These are phyloP conservation scores for Theileria orientalis DNA, from an alignment of 169 alveolate genomes.

Conservation along the genomic window DNA sequence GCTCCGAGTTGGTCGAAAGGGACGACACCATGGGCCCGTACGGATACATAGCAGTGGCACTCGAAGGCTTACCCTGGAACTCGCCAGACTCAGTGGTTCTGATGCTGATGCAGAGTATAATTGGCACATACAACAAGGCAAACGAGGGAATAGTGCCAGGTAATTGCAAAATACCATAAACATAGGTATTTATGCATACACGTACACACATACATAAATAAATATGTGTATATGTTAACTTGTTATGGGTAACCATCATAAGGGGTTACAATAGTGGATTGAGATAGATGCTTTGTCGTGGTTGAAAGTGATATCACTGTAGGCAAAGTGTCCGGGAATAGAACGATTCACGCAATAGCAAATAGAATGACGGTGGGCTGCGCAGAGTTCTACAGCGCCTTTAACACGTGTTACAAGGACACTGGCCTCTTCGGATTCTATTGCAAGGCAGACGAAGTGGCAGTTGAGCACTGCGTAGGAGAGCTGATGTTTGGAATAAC, in stretches of 20 bases:
- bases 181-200: too few species aligned
- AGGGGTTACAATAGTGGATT: too few species aligned
- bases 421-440: conserved; percentile 91
- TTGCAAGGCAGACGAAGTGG: conserved; percentile 82
- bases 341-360: conserved; percentile 76
- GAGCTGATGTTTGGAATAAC: conserved; percentile 83
- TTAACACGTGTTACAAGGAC: conserved; percentile 89
- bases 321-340: conserved; percentile 78
- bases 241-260: conserved; percentile 7
- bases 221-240: conserved; percentile 6
- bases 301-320: neutral
- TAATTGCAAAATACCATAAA: conserved; percentile 5
- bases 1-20: conserved; percentile 75
- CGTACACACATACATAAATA: too few species aligned
- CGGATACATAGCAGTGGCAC: conserved; percentile 87
- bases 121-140: conserved; percentile 84
- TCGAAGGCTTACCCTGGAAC: conserved; percentile 91
- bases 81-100: conserved; percentile 91
- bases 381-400: conserved; percentile 82
- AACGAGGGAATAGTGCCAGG: conserved; percentile 82
- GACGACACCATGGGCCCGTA: conserved; percentile 82
- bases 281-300: too few species aligned
- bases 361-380: conserved; percentile 81
- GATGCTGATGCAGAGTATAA: conserved; percentile 91
- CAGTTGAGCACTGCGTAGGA: conserved; percentile 82